These are phyloP conservation scores for Aspergillus awamori DNA, from an alignment of 2,329 filamentous ascomycete genomes.

Conservation along the genomic window DNA sequence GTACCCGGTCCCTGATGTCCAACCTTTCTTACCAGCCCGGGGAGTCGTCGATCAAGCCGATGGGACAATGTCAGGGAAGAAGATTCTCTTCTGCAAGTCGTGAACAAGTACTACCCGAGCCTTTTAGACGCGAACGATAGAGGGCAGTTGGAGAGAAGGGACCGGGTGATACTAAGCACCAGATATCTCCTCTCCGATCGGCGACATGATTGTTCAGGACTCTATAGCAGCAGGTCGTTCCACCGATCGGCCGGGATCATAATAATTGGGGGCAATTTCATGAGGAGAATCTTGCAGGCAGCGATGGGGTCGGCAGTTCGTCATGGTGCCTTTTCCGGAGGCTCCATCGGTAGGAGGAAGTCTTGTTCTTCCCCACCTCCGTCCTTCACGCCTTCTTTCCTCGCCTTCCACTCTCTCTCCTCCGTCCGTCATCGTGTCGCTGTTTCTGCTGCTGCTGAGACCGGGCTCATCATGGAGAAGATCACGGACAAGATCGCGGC, in stretches of 20 bases:
- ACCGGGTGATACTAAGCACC: not conserved
- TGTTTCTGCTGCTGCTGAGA: constrained; percentile 6
- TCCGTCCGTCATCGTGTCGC: constrained; percentile 3
- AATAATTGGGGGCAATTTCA: not conserved
- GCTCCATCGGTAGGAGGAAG: constrained; percentile 1
- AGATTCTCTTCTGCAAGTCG: not conserved
- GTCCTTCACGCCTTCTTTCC: constrained; percentile 23
- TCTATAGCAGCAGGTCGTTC: not conserved
- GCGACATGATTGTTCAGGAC: not conserved
- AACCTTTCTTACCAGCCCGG: not conserved
- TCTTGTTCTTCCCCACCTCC: constrained; percentile 25
- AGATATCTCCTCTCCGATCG: not conserved
- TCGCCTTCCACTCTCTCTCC: constrained; percentile 22
- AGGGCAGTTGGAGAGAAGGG: not conserved
- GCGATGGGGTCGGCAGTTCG: constrained; percentile 4
- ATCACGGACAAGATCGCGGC: constrained; percentile 95
- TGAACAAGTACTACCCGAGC: not conserved
- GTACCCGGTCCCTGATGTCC: no score
- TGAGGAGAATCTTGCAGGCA: not conserved
- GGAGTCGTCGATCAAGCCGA: not conserved
- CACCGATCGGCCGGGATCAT: not conserved
- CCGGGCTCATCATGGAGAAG: constrained; percentile 67
- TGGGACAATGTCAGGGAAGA: not conserved
- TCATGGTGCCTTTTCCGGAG: constrained; percentile 11
- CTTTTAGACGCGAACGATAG: not conserved